Base-by-base conservation (phyloP, 2,329 filamentous ascomycete genomes). In the Pseudohalonectria lignicola region DNA sequence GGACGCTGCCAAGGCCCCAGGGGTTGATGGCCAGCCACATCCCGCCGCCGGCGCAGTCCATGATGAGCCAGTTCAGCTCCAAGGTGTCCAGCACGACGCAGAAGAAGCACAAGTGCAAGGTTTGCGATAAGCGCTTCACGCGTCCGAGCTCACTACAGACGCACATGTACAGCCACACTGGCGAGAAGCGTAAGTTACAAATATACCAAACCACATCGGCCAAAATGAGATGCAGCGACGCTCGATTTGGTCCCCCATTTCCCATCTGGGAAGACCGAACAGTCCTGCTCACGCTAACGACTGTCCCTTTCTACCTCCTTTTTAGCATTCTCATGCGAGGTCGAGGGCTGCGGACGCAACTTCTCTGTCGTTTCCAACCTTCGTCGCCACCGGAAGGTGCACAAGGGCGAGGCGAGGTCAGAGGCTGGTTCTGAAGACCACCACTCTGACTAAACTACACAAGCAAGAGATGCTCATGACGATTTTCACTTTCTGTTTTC, bases 81-180 rank as follows among this genome's bases (percentile, higher is more conserved):
- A 95, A 95, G 64, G 81, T 95, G 37, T 88, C 87, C 1, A 88
- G 86, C 15, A 94, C 86, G 63, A 92, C 90, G 9, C 87, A 95
- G 57, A 96, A 96, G 78, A 96, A 96, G 71, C 92, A 96, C 67
- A 95, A 94, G 69, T 96, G 88, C 74, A 94, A 94, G 64, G 84
- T 96, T 41, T 96, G 88, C 67, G 90, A 95, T 62, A 95, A 96
- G 74, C 79, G 90, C 31, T 96, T 96, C 59, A 95, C 88, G 2
- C 77, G 88, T 37, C 88, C 88, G 1, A 94, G 87, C 55, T 95
- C 90, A 15, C 63, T 96, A 23, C 88, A 95, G 57, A 96, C 90
- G 18, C 88, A 96, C 57, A 94, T 95, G 83, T 95, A 95, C 63
- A 94, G 86, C 61, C 88, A 96, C 56, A 96, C 88, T 40, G 88